Base-by-base conservation (phyloP, 2,329 filamentous ascomycete genomes). In the Phaeosphaeriaceae sp. region DNA sequence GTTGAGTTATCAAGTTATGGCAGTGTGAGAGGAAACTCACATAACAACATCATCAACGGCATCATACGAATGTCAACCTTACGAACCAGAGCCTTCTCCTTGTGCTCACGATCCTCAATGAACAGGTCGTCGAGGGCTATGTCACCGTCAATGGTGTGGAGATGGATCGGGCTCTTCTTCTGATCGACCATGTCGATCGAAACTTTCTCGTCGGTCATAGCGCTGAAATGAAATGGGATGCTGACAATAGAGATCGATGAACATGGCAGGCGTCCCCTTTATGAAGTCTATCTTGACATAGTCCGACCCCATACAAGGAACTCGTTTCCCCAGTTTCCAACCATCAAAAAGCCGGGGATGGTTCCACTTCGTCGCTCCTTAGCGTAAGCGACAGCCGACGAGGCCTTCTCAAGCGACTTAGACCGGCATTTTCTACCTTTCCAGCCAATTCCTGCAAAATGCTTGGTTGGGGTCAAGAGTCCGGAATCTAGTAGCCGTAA, bases 1-100 rank as follows among this genome's bases (percentile, higher is more conserved):
- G 25, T 27, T 36, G n/a, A n/a, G n/a, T n/a, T n/a, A n/a, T n/a
- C n/a, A n/a, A n/a, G n/a, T n/a, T n/a, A n/a, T n/a, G n/a, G 46
- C 9, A 13, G 21, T 17, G 19, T 22, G 9, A 11, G 9, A 19
- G 19, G 21, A n/a, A n/a, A 48, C 58, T 47, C 41, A 58, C 56
- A 61, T 7, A 91, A 89, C 66, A 91, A 75, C 25, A 91, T 84
- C 62, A 91, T 79, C 71, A 86, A 85, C 0, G 88, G 88, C 68
- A 91, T 79, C 75, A 91, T 58, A 42, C 88, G 84, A 22, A 83
- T 61, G 69, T 92, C 89, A 51, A 92, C 86, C 78, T 91, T 91
- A 62, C 87, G 84, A 72, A 86, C 84, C 59, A 92, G 79, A 31
- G 80, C 81, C 62, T 76, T 80, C 70, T 91, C 87, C 1, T 52